These are phyloP conservation scores for Magnolia kwangsiensis DNA, from an alignment of 164 flowering plant genomes.

Conservation along the genomic window DNA sequence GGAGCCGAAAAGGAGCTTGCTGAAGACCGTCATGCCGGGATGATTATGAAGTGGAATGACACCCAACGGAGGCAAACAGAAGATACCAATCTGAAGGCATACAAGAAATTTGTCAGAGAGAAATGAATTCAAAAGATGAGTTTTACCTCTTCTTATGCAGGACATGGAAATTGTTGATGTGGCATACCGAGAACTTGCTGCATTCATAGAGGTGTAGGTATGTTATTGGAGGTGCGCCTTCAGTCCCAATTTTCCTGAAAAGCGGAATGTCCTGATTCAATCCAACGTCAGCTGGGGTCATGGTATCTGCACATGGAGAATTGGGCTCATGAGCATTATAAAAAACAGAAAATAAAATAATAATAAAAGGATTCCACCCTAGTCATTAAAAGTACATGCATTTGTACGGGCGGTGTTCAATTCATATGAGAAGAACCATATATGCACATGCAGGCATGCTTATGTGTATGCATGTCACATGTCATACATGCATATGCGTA, in stretches of 20 bases:
- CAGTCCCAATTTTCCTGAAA: constrained; percentile 12
- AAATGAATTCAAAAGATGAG: not conserved
- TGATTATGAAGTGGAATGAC: constrained; percentile 92
- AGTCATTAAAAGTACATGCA: not conserved
- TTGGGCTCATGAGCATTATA: not conserved
- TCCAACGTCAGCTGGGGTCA: constrained; percentile 79
- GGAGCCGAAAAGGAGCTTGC: constrained; percentile 71
- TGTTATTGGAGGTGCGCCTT: constrained; percentile 44
- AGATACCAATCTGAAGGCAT: constrained; percentile 60
- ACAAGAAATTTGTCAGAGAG: constrained; percentile 21
- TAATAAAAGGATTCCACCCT: not conserved
- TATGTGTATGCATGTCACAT: too few species aligned
- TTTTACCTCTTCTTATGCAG: not conserved
- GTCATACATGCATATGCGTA: not conserved
- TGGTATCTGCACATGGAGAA: constrained; percentile 37
- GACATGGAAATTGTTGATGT: not conserved
- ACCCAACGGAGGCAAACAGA: constrained; percentile 67
- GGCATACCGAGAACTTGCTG: constrained; percentile 64
- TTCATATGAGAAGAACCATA: too few species aligned
- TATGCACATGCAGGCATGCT: too few species aligned
- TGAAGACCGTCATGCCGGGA: constrained; percentile 93
- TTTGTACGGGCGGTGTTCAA: not conserved
- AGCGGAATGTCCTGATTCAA: constrained; percentile 19
- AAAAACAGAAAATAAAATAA: not conserved
- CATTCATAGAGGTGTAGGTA: constrained; percentile 61